Evolutionary conservation across 805 yeast species (phyloP).

Genomic region (Metschnikowia baotianmanensis): DNA sequence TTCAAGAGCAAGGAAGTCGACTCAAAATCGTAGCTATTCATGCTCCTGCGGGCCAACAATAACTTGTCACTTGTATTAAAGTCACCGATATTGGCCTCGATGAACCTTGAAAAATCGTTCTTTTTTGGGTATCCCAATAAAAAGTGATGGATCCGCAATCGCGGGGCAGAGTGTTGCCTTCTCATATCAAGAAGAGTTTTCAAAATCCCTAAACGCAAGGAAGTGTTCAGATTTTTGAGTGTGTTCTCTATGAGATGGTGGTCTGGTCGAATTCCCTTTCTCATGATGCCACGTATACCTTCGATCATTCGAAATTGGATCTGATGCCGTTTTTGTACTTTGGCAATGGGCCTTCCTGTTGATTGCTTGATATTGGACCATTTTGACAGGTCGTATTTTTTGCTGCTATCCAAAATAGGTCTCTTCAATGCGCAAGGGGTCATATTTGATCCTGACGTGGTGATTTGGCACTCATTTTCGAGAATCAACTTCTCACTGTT

Average conservation of each 20-base stretch:
- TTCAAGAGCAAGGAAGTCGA: constrained; percentile 26
- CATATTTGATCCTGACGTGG: constrained; percentile 24
- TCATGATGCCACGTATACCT: constrained; percentile 33
- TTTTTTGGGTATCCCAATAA: constrained; percentile 18
- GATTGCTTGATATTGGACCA: constrained; percentile 25
- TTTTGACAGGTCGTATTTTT: constrained; percentile 24
- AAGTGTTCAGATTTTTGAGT: constrained; percentile 25
- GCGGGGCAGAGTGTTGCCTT: constrained; percentile 21
- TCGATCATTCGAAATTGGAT: constrained; percentile 28
- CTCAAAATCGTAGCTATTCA: constrained; percentile 26
- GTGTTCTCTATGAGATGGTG: constrained; percentile 30
- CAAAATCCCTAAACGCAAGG: constrained; percentile 19
- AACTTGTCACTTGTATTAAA: constrained; percentile 30
- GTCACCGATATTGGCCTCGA: constrained; percentile 8
- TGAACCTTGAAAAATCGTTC: constrained; percentile 17
- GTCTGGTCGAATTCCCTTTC: constrained; percentile 39
- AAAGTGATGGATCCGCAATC: constrained; percentile 15
- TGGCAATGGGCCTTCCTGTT: constrained; percentile 10
- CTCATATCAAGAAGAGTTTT: constrained; percentile 26
- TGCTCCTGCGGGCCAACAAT: constrained; percentile 28
- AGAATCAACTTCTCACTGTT: constrained; percentile 15
- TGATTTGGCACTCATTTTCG: constrained; percentile 18
- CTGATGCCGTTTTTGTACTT: constrained; percentile 23
- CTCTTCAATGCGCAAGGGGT: constrained; percentile 26
- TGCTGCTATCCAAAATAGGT: constrained; percentile 15